Evolutionary conservation across 345 rosid species (phyloP).

Genomic region (Populus davidiana): DNA sequence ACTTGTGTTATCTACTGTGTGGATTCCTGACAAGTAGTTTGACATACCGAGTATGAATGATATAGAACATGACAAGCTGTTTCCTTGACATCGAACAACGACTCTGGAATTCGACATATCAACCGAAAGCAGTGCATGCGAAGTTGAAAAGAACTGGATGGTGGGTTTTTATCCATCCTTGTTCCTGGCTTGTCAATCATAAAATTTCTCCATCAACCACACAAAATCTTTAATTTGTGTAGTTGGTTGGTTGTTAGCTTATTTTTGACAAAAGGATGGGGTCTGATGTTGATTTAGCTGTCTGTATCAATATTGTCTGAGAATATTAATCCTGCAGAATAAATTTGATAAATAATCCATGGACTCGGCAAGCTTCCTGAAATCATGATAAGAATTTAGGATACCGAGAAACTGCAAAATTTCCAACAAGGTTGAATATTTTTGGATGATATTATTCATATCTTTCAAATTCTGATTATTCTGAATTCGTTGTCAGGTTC

Average conservation of each 20-base stretch:
- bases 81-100: neutral
- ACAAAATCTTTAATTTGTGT: neutral
- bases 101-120: neutral
- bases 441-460: neutral
- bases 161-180: neutral
- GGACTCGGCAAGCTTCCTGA: neutral
- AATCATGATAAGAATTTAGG: no score
- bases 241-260: neutral
- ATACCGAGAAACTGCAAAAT: no score
- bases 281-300: neutral
- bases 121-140: neutral
- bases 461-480: neutral
- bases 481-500: neutral
- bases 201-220: neutral
- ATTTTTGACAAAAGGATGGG: neutral
- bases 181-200: neutral
- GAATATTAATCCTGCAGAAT: neutral
- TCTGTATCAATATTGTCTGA: neutral
- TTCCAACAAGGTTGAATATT: neutral
- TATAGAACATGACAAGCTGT: neutral
- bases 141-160: neutral
- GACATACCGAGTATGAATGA: neutral
- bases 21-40: neutral
- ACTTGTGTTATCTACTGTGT: neutral
- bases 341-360: neutral